Evolutionary conservation across 192 early-diverging fungal genomes (phyloP), one percentile per base, ranked within the genome.

Genomic region (Ambispora gerdemannii): DNA sequence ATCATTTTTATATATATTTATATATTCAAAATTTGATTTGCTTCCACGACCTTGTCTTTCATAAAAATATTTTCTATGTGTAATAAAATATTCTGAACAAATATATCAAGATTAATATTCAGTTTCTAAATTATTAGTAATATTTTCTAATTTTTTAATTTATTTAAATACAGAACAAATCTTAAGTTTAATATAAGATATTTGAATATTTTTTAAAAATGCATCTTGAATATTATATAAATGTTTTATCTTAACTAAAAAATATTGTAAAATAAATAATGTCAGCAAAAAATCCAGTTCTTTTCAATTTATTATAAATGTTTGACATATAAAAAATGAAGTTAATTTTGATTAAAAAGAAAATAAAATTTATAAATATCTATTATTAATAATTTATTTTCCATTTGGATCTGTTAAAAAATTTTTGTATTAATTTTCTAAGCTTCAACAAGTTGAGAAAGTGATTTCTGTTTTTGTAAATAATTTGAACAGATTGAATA

Each of bases 61-160:
- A 60, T 32, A 33, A 33, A 60, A 60, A 32, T 60, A 31, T 2
- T 31, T 15, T 25, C 58, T 15, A 32, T 60, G 11, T 32, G 1
- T 60, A 28, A 32, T n/a, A 60, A 60, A 60, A 60, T 31, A 60
- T n/a, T 32, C 32, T 32, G 58, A 60, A 60, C 58, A 60, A 25
- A 60, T 60, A 60, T 60, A 60, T 32, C 30, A 3, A 32, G 58
- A 15, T 33, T 19, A 6, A 52, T 52, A 52, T 52, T 52, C n/a
- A 0, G 51, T 22, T 51, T 0, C 0, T n/a, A n/a, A n/a, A 52
- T 52, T 52, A 52, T 52, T 52, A 6, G 0, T 51, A 51, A 51
- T 51, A 51, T 51, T 51, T 51, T 51, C 50, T 51, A 22, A 51
- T 51, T 51, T 22, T 13, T 20, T 51, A 7, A 24, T 1, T 25